These are phyloP conservation scores for Scutellaria minor DNA, from an alignment of 257 asterid genomes.

Conservation along the genomic window DNA sequence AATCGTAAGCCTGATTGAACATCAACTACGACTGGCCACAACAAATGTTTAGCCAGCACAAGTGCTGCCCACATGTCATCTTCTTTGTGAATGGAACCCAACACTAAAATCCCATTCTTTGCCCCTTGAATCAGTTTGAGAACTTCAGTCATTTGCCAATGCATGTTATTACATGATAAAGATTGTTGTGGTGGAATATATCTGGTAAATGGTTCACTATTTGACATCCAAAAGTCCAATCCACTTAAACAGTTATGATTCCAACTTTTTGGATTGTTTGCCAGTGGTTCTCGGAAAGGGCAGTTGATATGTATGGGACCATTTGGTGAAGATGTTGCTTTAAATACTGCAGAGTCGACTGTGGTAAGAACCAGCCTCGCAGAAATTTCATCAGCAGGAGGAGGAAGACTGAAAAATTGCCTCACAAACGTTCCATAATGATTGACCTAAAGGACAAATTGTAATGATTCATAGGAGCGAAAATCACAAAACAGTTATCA, in stretches of 20 bases:
- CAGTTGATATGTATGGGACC: constrained; percentile 97
- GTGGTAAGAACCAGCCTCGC: constrained; percentile 90
- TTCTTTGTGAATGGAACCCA: constrained; percentile 82
- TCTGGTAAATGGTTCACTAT: constrained; percentile 73
- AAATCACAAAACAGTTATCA: background rate
- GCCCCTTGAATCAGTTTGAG: constrained; percentile 72
- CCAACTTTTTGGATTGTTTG: constrained; percentile 59
- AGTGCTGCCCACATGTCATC: constrained; percentile 98
- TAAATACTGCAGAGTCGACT: constrained; percentile 73
- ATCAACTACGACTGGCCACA: constrained; percentile 89
- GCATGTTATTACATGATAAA: constrained; percentile 38
- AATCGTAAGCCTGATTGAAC: constrained; percentile 87
- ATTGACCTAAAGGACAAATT: constrained; percentile 54
- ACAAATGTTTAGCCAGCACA: constrained; percentile 83
- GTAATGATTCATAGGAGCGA: constrained; percentile 15
- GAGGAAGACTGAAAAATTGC: constrained; percentile 78
- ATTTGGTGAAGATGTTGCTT: constrained; percentile 73
- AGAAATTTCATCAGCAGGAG: constrained; percentile 76
- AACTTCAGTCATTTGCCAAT: constrained; percentile 58
- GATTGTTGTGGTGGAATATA: constrained; percentile 64
- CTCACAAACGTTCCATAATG: constrained; percentile 84
- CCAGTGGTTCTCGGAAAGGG: constrained; percentile 92
- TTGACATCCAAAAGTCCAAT: constrained; percentile 75
- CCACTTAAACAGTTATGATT: constrained; percentile 68
- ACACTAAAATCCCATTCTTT: constrained; percentile 66